Evolutionary conservation across 176 grass and related monocot genomes (phyloP).

Genomic region (Calamus simplicifolius): DNA sequence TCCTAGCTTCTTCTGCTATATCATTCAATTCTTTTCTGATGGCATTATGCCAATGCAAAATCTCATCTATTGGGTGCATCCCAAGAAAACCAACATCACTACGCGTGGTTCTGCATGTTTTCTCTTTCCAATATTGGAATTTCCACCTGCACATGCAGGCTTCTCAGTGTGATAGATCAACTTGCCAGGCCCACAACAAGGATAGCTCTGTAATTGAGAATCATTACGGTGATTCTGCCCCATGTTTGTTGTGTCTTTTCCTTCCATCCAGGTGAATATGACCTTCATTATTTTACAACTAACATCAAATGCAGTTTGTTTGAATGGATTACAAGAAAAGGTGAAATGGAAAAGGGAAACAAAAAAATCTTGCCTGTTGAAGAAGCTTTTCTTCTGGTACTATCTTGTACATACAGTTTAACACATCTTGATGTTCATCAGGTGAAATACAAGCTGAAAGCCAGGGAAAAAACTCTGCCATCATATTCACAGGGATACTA

Average conservation of each 20-base stretch:
- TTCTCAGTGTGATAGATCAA: slow-evolving; percentile 20
- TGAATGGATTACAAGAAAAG: background rate
- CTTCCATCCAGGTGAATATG: slow-evolving; percentile 67
- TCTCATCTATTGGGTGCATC: slow-evolving; percentile 78
- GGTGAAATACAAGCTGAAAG: slow-evolving; percentile 55
- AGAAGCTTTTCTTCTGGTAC: slow-evolving; percentile 70
- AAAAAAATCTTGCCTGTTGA: slow-evolving; percentile 38
- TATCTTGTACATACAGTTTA: slow-evolving; percentile 57
- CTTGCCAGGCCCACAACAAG: slow-evolving; percentile 3
- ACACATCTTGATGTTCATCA: slow-evolving; percentile 62
- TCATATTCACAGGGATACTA: slow-evolving; percentile 74
- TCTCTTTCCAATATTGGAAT: slow-evolving; percentile 47
- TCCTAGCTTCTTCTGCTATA: slow-evolving; percentile 57
- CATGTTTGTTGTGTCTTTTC: slow-evolving; percentile 24
- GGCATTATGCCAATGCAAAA: slow-evolving; percentile 89
- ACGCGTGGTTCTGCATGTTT: slow-evolving; percentile 36
- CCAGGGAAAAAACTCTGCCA: slow-evolving; percentile 84
- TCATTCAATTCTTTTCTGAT: slow-evolving; percentile 58
- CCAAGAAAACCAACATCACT: slow-evolving; percentile 1
- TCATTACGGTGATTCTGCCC: slow-evolving; percentile 2
- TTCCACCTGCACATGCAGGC: slow-evolving; percentile 23
- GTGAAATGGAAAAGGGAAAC: too few species aligned
- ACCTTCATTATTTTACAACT: slow-evolving; percentile 40
- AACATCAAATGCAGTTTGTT: slow-evolving; percentile 16
- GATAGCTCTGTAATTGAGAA: slow-evolving; percentile 16